Conservation (phyloP, 2,329 filamentous ascomycete species). For the Ophiocordyceps camponoti-rufipedis region DNA sequence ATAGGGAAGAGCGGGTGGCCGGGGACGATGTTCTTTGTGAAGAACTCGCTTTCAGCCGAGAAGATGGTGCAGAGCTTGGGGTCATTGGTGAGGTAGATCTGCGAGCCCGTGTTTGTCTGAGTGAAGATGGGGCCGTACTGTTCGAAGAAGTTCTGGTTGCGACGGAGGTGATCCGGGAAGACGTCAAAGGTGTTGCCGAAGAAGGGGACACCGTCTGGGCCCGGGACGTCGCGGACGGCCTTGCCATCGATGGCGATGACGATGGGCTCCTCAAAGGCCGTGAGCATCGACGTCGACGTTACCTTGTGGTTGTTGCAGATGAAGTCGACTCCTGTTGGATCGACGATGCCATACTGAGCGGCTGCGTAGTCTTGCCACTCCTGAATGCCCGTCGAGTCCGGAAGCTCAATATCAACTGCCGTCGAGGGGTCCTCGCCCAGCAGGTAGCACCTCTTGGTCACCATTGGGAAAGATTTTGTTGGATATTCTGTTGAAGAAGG, state of each 20-base stretch:
- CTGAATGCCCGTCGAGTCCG: conserved; percentile 15
- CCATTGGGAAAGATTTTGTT: conserved; percentile 11
- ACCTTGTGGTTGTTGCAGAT: conserved; percentile 12
- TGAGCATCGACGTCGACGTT: conserved; percentile 15
- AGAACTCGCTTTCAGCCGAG: conserved; percentile 30
- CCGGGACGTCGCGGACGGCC: conserved; percentile 28
- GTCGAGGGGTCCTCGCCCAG: conserved; percentile 19
- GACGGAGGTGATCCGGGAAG: conserved; percentile 38
- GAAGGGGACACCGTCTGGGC: conserved; percentile 26
- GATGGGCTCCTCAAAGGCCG: conserved; percentile 14
- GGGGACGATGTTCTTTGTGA: conserved; percentile 32
- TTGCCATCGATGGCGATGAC: conserved; percentile 30
- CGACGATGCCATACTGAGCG: conserved; percentile 23
- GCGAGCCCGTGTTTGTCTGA: conserved; percentile 31
- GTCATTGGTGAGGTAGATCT: conserved; percentile 31
- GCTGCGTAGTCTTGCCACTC: conserved; percentile 20
- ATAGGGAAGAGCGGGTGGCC: conserved; percentile 26
- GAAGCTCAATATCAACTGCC: conserved; percentile 18
- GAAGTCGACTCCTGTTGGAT: conserved; percentile 21
- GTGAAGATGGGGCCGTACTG: conserved; percentile 32
- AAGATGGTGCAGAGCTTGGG: conserved; percentile 25
- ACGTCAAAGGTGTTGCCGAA: conserved; percentile 36
- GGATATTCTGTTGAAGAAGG: too few relatives aligned
- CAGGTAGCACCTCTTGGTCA: conserved; percentile 21
- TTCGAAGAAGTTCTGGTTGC: conserved; percentile 34